These are phyloP conservation scores for Linum usitatissimum DNA, from an alignment of 345 rosid genomes.

Conservation along the genomic window DNA sequence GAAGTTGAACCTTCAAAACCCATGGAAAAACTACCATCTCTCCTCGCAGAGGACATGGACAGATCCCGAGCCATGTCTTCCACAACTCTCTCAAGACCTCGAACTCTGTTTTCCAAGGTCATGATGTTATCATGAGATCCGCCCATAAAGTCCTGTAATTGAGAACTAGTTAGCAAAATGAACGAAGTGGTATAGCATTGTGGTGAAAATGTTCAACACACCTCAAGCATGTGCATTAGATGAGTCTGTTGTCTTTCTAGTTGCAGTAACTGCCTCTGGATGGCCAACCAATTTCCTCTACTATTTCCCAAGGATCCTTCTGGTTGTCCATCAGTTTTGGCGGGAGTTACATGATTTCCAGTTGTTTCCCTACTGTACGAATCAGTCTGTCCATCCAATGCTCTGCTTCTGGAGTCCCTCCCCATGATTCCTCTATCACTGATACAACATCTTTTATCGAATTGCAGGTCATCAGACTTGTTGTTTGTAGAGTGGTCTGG, in stretches of 20 bases:
- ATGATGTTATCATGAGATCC: constrained; percentile 92
- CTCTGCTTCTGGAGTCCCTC: constrained; percentile 44
- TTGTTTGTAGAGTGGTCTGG: constrained; percentile 32
- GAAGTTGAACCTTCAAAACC: constrained; percentile 58
- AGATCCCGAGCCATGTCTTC: constrained; percentile 92
- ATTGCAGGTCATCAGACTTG: constrained; percentile 29
- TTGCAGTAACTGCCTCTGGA: constrained; percentile 87
- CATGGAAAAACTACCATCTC: constrained; percentile 42
- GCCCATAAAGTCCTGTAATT: constrained; percentile 87
- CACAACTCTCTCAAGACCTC: constrained; percentile 93
- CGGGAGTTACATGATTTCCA: constrained; percentile 37
- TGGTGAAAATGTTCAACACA: constrained; percentile 19
- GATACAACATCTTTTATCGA: constrained; percentile 22
- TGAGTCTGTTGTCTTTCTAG: constrained; percentile 89
- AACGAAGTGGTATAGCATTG: constrained; percentile 10
- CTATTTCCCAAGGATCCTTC: constrained; percentile 68
- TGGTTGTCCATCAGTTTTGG: constrained; percentile 55
- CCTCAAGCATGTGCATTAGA: constrained; percentile 96
- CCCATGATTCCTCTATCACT: constrained; percentile 34
- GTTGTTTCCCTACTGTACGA: constrained; percentile 43
- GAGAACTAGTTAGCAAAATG: constrained; percentile 15
- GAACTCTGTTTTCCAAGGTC: constrained; percentile 81
- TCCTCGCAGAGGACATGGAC: constrained; percentile 68
- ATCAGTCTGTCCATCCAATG: constrained; percentile 41
- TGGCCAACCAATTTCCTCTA: constrained; percentile 87